Base-by-base conservation (phyloP, 768 basidiomycete species). In the Rhizopogon vinicolor region DNA sequence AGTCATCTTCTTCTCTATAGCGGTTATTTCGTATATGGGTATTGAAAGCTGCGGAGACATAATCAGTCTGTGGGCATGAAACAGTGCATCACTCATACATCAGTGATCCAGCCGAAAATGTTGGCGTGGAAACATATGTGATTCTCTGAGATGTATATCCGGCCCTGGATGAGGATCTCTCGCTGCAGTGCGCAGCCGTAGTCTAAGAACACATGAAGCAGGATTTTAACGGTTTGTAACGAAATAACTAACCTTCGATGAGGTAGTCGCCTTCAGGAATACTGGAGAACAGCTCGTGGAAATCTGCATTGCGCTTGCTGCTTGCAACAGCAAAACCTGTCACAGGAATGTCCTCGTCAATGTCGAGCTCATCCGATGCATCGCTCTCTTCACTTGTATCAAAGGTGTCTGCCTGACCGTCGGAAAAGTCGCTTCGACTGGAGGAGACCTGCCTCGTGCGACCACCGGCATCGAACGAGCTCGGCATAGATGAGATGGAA, bases 91-190 rank as follows among this genome's bases (percentile, higher is more conserved):
- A 37, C 0, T 77, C 94, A 70, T 70, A 96, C 95, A 67, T 96
- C 87, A 29, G 96, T 98, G 48, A 97, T 89, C 97, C 96, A 98
- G 42, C 97, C 96, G 71, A 98, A 96, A 43, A 98, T 98, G 67
- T 98, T 98, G 42, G 97, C 96, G 63, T 99, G 92, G 77, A 98
- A 99, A 74, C 93, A 98, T n/a, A 98, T 82, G 66, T 98, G 95
- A 72, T 98, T 98, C 73, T 99, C 96, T 7, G 97, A 98, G 22
- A 98, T 91, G 72, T 98, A 98, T 54, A 99, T 68, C 10, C 97
- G 80, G 5, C 97, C 97, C 78, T 98, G 97, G 42, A 98, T 89
- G 31, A 98, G 78, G 61, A 98, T 98, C 69, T 98, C 97, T 41
- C 94, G 84, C 72, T 98, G 94, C 12, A 98, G 72, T 0, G 97